Evolutionary conservation across 495 filamentous ascomycete genomes (phyloP).

Genomic region (Trichocladium uniseriatum): DNA sequence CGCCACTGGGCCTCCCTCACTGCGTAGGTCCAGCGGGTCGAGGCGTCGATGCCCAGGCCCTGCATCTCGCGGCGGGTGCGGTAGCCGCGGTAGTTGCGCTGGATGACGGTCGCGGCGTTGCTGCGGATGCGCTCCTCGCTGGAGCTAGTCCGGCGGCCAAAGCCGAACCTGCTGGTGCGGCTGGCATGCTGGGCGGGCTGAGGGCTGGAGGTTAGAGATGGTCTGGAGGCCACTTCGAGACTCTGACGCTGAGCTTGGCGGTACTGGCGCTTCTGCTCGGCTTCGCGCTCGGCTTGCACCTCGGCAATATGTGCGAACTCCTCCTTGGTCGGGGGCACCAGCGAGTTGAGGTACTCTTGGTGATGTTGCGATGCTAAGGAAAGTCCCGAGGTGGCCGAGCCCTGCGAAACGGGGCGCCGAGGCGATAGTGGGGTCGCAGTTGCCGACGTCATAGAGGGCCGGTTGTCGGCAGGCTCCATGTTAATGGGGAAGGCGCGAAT

Average conservation of each 20-base stretch:
- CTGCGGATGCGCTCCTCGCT: conserved; percentile 15
- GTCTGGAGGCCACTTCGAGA: conserved; percentile 5
- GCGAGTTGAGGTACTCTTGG: conserved; percentile 41
- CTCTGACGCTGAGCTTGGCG: conserved; percentile 28
- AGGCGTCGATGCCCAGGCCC: conserved; percentile 55
- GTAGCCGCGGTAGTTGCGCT: conserved; percentile 65
- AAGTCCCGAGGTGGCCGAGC: not conserved
- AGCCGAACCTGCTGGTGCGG: conserved; percentile 1
- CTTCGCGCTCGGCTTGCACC: conserved; percentile 39
- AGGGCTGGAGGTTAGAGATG: not conserved
- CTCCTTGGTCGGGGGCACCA: conserved; percentile 35
- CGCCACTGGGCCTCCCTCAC: conserved; percentile 57
- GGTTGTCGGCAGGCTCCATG: no score
- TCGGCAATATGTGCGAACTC: conserved; percentile 35
- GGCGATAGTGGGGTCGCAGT: no score
- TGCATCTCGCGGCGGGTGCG: conserved; percentile 54
- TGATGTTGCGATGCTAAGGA: conserved; percentile 13
- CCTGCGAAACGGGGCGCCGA: conserved; percentile 2
- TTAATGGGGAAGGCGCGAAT: no score
- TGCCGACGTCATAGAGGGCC: no score
- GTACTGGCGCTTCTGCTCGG: conserved; percentile 27
- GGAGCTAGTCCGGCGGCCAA: conserved; percentile 6
- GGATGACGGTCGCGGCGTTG: conserved; percentile 46
- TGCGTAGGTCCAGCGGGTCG: conserved; percentile 59
- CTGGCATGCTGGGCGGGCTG: not conserved